Base-by-base conservation (phyloP, 352 stramenopile species). In the Pythium sp. region DNA sequence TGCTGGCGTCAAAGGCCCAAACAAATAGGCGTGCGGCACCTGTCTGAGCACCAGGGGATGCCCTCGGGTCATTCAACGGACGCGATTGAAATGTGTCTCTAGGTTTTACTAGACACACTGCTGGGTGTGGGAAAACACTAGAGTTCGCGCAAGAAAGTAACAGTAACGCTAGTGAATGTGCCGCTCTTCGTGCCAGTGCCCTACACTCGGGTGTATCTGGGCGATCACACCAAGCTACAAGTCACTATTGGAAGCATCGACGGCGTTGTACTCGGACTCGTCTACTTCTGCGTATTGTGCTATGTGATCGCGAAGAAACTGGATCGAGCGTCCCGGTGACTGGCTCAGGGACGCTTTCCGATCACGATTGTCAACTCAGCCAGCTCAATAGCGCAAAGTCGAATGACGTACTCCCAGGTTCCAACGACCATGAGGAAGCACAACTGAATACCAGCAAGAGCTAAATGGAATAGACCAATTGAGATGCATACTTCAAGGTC, bases 251-350 rank as follows among this genome's bases (percentile, higher is more conserved):
- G 28, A 30, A 30, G 28, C 28, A 30, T 30, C 28, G 28, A 30
- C 62, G 78, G 80, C 2, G 60, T 80, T 28, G 65, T 84, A 20
- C 65, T 85, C 18, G 75, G 67, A 2, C 56, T 79, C 22, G 2
- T 81, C 49, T 87, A 81, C 72, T 87, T 89, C 57, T 66, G 75
- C 30, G 43, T 82, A 32, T 51, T 81, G 51, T 78, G 78, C 34
- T 81, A 74, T 26, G 47, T 72, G 18, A 26, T 89, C 0, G 75
- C 58, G 14, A 72, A 68, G 59, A 62, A 63, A 43, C 53, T 71
- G 14, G 36, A 43, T 66, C 65, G 14, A 1, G 28, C 28, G 28
- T 30, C 28, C 28, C 36, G 30, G 14, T 67, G 59, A 53, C 59
- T 71, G 36, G 24, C 36, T 26, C 22, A 64, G 20, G 22, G 24